Percentiles rank a stretch among this genome's conserved stretches.
phyloP scores from a whole-genome alignment of 148 eudicot species.

The Chenopodium formosanum region DNA sequence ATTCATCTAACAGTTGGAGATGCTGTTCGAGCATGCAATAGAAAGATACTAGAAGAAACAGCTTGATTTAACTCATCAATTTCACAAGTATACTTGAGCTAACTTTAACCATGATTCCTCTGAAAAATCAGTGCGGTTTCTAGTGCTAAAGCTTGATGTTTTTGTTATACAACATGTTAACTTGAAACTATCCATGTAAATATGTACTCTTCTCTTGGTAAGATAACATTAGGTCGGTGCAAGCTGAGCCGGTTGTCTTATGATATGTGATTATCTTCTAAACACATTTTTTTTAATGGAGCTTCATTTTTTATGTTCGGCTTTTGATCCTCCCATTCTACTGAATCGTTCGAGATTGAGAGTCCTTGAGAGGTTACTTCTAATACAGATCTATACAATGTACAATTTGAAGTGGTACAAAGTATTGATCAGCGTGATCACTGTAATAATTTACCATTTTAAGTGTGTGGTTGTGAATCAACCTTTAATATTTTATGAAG shows the following conservation, averaged over 20 bases:
- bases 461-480: too few relatives aligned
- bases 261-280: too few relatives aligned
- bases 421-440: too few relatives aligned
- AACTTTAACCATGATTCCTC: background rate
- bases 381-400: too few relatives aligned
- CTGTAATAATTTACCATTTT: too few relatives aligned
- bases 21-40: conserved; percentile 41
- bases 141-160: background rate
- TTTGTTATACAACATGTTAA: background rate
- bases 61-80: background rate
- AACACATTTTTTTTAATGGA: too few relatives aligned
- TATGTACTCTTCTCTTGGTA: background rate
- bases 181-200: background rate
- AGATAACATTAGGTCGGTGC: background rate
- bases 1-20: conserved; percentile 60
- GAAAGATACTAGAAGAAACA: conserved; percentile 29
- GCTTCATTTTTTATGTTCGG: too few relatives aligned
- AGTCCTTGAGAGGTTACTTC: too few relatives aligned
- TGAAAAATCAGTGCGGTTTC: background rate
- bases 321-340: too few relatives aligned
- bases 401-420: too few relatives aligned
- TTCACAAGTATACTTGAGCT: background rate
- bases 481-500: too few relatives aligned
- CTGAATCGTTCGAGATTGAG: too few relatives aligned
- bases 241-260: background rate